phyloP scores from a whole-genome alignment of 176 grass and related monocot genomes.

The Triticum dicoccoides region DNA sequence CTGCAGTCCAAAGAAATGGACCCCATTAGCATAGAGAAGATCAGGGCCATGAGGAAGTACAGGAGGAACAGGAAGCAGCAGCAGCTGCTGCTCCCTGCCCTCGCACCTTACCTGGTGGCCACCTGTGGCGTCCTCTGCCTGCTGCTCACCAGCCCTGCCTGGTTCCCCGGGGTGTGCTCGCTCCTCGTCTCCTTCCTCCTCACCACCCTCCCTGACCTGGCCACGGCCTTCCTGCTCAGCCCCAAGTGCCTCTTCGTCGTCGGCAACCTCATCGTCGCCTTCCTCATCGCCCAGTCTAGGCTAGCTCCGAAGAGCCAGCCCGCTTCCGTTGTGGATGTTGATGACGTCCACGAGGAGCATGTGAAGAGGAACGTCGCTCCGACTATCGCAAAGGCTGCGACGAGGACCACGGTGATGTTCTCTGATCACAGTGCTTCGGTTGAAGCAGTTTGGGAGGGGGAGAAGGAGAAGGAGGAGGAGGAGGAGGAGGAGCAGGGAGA shows the following conservation, averaged over 20 bases:
- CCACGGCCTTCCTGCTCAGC: constrained; percentile 43
- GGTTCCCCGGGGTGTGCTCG: constrained; percentile 52
- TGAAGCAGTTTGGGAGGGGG: constrained; percentile 13
- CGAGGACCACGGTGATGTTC: neutral
- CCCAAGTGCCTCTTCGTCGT: constrained; percentile 84
- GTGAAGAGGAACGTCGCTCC: constrained; percentile 32
- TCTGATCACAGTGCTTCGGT: constrained; percentile 1
- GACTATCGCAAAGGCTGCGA: neutral
- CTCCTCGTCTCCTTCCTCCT: constrained; percentile 42
- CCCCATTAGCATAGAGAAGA: constrained; percentile 58
- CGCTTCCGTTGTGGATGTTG: constrained; percentile 13
- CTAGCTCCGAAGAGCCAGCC: constrained; percentile 20
- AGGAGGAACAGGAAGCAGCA: constrained; percentile 44
- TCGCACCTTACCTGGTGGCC: constrained; percentile 43
- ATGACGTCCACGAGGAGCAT: constrained; percentile 40
- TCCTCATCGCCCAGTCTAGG: constrained; percentile 81
- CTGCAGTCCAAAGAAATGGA: constrained; percentile 50
- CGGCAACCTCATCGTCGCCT: constrained; percentile 78
- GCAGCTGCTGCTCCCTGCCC: constrained; percentile 27
- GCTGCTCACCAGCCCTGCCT: constrained; percentile 63
- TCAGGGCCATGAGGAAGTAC: constrained; percentile 73
- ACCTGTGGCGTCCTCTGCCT: constrained; percentile 48
- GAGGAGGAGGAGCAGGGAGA: constrained; percentile 36
- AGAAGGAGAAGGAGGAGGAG: neutral
- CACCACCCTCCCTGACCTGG: constrained; percentile 52